These are phyloP conservation scores for Backusella australiensis DNA, from an alignment of 192 early-diverging fungal species.

Conservation along the genomic window DNA sequence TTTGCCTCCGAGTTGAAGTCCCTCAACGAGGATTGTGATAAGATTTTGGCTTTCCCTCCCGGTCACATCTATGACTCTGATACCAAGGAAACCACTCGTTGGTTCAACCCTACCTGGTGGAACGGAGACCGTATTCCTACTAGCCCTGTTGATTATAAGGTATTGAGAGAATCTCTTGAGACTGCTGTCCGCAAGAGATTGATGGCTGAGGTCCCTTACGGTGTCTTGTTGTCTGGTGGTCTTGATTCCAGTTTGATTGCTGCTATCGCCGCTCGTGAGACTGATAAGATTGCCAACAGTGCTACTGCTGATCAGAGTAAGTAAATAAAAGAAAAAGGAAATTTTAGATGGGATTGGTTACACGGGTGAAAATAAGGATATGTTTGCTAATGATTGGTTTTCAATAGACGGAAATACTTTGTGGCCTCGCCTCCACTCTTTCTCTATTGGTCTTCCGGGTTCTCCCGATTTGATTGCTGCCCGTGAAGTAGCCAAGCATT, in stretches of 20 bases:
- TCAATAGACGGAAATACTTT: slow-evolving; percentile 46
- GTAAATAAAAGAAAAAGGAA: background rate
- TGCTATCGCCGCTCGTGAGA: slow-evolving; percentile 85
- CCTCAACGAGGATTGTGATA: slow-evolving; percentile 95
- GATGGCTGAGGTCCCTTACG: slow-evolving; percentile 98
- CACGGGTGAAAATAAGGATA: background rate
- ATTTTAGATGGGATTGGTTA: background rate
- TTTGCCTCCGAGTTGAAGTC: slow-evolving; percentile 95
- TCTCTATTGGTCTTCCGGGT: slow-evolving; percentile 92
- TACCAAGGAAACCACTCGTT: slow-evolving; percentile 76
- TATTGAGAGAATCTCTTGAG: slow-evolving; percentile 78
- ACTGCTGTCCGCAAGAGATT: slow-evolving; percentile 91
- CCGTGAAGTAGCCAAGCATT: slow-evolving; percentile 83
- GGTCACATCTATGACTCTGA: slow-evolving; percentile 88
- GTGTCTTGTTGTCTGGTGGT: slow-evolving; percentile 94
- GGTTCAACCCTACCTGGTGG: slow-evolving; percentile 94
- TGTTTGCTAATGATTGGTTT: background rate
- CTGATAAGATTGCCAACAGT: slow-evolving; percentile 57
- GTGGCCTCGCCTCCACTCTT: slow-evolving; percentile 94
- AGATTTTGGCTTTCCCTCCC: slow-evolving; percentile 96
- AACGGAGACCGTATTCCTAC: slow-evolving; percentile 55
- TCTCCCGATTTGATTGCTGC: slow-evolving; percentile 94
- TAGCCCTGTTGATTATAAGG: slow-evolving; percentile 59
- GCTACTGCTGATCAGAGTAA: slow-evolving; percentile 57
- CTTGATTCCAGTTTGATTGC: slow-evolving; percentile 96